These are phyloP conservation scores for Phalaenopsis hybrid DNA, from an alignment of 116 monocot species.

Conservation along the genomic window DNA sequence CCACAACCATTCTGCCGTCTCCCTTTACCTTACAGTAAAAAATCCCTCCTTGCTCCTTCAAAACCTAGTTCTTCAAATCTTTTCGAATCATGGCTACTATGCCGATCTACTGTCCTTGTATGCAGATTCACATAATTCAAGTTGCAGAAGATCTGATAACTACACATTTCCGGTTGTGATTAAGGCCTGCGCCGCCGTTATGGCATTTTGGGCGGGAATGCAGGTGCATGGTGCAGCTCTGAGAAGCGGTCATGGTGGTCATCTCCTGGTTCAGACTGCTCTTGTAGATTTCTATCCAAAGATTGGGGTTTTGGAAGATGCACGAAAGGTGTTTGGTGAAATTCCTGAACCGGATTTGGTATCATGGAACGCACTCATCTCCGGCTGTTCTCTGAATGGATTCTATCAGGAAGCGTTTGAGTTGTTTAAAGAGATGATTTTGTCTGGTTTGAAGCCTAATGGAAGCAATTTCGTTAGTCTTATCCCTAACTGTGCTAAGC, in stretches of 20 bases:
- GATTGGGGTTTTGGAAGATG: conserved; percentile 11
- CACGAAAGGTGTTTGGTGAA: conserved; percentile 36
- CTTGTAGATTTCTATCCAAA: conserved; percentile 49
- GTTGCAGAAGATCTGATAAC: conserved; percentile 17
- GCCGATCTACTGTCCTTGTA: conserved; percentile 22
- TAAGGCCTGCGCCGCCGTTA: conserved; percentile 38
- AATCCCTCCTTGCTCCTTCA: conserved; percentile 18
- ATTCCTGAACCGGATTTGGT: conserved; percentile 37
- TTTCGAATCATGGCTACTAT: conserved; percentile 35
- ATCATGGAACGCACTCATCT: conserved; percentile 39
- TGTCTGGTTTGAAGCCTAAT: conserved; percentile 22
- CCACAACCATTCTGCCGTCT: not conserved
- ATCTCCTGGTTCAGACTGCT: conserved; percentile 34
- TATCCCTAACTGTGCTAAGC: conserved; percentile 2
- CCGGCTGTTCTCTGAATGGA: conserved; percentile 33
- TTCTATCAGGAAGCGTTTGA: conserved; percentile 18
- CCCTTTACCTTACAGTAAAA: not conserved
- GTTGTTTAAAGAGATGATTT: conserved; percentile 22
- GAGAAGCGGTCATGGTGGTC: conserved; percentile 22
- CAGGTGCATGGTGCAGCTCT: conserved; percentile 37
- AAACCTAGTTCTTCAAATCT: conserved; percentile 23
- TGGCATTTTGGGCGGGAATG: conserved; percentile 7
- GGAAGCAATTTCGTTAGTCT: conserved; percentile 30
- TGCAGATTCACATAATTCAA: not conserved
- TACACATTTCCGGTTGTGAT: conserved; percentile 46